Base-by-base conservation (phyloP, 768 basidiomycete genomes). In the Xerocomellus chrysenteron region DNA sequence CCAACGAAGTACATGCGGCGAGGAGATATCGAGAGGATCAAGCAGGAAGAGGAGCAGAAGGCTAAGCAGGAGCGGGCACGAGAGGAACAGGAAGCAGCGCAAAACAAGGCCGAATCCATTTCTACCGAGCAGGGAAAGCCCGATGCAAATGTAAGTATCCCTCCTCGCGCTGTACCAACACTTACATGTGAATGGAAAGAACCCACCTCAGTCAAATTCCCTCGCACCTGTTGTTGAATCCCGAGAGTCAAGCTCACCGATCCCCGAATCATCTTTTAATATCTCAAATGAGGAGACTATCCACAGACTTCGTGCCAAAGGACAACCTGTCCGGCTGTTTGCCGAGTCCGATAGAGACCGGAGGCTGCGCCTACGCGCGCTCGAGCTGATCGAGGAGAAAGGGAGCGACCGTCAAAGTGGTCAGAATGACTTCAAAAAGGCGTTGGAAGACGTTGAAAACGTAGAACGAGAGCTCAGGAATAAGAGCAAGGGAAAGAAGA, bases 261-360 rank as follows among this genome's bases (percentile, higher is more conserved):
- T 33, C 70, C 68, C 72, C 0, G 69, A 74, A 30, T 70, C 74
- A 1, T 65, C 72, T 5, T 98, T 95, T 77, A 94, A 94, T 67
- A 88, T 98, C 52, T 92, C 95, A 2, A 92, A 94, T 54, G 90
- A 94, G 58, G 97, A 99, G 66, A 92, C 90, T 13, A 79, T 94
- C 54, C 87, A 92, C 10, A 84, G 97, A 21, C 82, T 99, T 14
- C 87, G 97, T 45, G 78, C 82, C 26, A 96, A 97, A 68, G 93
- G 91, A 24, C 95, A 98, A 68, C 97, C 97, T 5, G 90, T 98
- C 58, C 84, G 94, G 30, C 76, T 99, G 10, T 99, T 99, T 67
- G 97, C 87, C 33, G 97, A 99, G 71, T 85, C 87, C 0, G 97
- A 99, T 76, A 93, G 94, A 75, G 97, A 98, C 28, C 82, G 97